Percentiles rank a stretch among this genome's conserved stretches.
These are phyloP conservation scores for Sphagnum contortum DNA, from an alignment of 225 moss, liverwort and hornwort genomes.

Conservation along the genomic window DNA sequence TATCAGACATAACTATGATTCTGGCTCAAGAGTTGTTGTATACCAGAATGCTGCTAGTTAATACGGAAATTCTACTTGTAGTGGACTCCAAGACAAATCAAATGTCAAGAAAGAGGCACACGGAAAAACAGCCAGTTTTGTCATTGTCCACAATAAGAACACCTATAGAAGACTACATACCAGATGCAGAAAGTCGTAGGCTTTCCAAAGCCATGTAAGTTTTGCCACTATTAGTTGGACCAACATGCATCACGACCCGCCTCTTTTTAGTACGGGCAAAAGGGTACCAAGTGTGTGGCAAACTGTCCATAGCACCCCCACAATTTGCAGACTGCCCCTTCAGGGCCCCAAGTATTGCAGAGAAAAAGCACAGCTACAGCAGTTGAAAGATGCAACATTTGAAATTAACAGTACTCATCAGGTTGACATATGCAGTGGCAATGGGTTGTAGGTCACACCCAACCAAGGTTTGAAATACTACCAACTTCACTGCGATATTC, in stretches of 20 bases:
- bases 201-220: conserved; percentile 19
- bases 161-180: neutral
- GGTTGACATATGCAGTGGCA: too few species aligned
- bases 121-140: too few species aligned
- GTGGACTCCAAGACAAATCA: too few species aligned
- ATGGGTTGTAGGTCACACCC: too few species aligned
- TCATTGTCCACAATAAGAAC: too few species aligned
- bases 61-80: too few species aligned
- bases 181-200: conserved; percentile 22
- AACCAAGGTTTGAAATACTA: too few species aligned
- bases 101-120: too few species aligned
- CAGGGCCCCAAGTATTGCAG: neutral
- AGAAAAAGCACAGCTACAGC: neutral
- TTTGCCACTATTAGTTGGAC: conserved; percentile 33
- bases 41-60: too few species aligned
- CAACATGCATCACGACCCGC: conserved; percentile 25
- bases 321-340: neutral
- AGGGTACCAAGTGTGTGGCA: conserved; percentile 35
- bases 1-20: too few species aligned
- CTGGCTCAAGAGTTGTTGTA: too few species aligned
- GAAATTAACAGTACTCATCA: neutral
- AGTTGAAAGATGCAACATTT: neutral
- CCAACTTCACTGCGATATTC: too few species aligned
- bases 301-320: conserved; percentile 4
- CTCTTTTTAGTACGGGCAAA: conserved; percentile 20